Conservation (phyloP, 192 early-diverging fungal genomes). For the Backusella westeae region DNA sequence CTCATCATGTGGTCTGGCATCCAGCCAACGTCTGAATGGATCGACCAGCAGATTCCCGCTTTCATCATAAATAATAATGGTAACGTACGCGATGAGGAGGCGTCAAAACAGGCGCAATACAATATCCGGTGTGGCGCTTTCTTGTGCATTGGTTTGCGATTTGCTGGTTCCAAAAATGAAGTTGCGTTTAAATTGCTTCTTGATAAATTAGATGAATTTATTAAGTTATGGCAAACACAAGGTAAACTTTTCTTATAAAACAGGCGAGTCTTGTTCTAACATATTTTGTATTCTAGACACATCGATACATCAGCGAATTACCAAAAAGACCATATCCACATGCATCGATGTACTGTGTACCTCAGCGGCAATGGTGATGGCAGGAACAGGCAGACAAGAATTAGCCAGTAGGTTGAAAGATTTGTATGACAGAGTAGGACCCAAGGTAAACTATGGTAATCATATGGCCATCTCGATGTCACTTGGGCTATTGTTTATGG, state of each 20-base stretch:
- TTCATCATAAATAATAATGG: slow-evolving; percentile 43
- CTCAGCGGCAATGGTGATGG: slow-evolving; percentile 69
- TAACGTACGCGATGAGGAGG: slow-evolving; percentile 37
- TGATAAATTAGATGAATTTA: slow-evolving; percentile 53
- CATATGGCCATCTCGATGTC: slow-evolving; percentile 77
- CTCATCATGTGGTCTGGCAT: slow-evolving; percentile 68
- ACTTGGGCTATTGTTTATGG: slow-evolving; percentile 74
- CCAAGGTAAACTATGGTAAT: slow-evolving; percentile 62
- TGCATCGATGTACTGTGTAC: slow-evolving; percentile 70
- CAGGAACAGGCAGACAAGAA: slow-evolving; percentile 75
- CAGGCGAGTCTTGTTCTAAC: too few relatives aligned
- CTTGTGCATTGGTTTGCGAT: slow-evolving; percentile 66
- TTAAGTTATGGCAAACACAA: slow-evolving; percentile 23
- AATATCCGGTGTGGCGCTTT: slow-evolving; percentile 66
- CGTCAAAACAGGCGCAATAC: slow-evolving; percentile 60
- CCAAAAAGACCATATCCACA: slow-evolving; percentile 53
- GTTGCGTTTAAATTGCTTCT: slow-evolving; percentile 49
- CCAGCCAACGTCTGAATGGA: slow-evolving; percentile 60
- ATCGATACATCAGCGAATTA: slow-evolving; percentile 61
- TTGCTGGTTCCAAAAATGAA: slow-evolving; percentile 57
- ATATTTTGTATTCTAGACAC: slow-evolving; percentile 32
- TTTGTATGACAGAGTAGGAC: slow-evolving; percentile 45
- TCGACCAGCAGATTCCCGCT: slow-evolving; percentile 56
- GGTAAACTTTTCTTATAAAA: slow-evolving; percentile 32
- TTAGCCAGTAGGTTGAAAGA: slow-evolving; percentile 56